These are phyloP conservation scores for Apostasia shenzhenica DNA, from an alignment of 106 monocot genomes.

Conservation along the genomic window DNA sequence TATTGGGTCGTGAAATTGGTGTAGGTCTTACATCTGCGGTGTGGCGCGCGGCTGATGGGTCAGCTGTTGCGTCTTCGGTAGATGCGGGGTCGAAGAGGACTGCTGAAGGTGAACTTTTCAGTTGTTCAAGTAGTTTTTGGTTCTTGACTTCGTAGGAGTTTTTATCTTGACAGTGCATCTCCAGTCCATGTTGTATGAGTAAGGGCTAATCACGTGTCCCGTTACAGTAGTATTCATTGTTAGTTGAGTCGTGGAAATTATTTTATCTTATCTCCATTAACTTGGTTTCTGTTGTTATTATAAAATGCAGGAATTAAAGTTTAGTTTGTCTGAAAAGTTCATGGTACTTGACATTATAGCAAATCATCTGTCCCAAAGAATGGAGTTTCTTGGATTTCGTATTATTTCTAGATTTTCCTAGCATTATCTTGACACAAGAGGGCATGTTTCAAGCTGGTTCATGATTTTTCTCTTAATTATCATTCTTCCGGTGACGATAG, in stretches of 20 bases:
- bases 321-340: too few species aligned
- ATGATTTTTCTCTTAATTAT: not conserved
- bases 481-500: too few species aligned
- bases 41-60: conserved; percentile 8
- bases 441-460: too few species aligned
- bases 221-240: not conserved
- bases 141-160: not conserved
- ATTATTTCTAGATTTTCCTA: too few species aligned
- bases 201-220: not conserved
- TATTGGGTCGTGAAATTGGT: not conserved
- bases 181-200: not conserved
- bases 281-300: too few species aligned
- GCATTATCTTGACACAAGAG: too few species aligned
- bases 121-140: not conserved
- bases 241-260: not conserved
- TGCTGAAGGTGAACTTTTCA: conserved; percentile 14
- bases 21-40: not conserved
- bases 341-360: too few species aligned
- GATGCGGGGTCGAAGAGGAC: conserved; percentile 15
- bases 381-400: too few species aligned
- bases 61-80: not conserved
- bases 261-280: not conserved
- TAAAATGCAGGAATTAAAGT: too few species aligned
- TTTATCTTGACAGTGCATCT: not conserved
- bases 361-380: too few species aligned